Base-by-base conservation (phyloP, 2,329 filamentous ascomycete species). In the Aspergillus pseudoglaucus region DNA sequence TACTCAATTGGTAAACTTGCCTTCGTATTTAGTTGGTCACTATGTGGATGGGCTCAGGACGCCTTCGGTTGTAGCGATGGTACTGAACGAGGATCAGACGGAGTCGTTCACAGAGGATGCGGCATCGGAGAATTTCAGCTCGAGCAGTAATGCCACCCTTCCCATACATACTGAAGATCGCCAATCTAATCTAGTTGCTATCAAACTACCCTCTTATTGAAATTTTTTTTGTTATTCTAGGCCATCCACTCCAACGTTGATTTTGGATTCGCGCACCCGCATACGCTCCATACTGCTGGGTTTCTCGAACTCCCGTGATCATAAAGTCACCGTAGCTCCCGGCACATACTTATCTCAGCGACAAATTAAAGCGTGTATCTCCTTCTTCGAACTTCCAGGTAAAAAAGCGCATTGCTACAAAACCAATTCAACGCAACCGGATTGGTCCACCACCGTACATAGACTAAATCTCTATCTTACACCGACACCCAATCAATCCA, bases 181-280 rank as follows among this genome's bases (percentile, higher is more conserved):
- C 17, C 37, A 2, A 39, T 5, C 18, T 39, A 5, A 8, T 20
- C 15, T 39, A 2, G 10, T 18, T 18, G 8, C 15, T 4, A 37
- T 10, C 33, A 37, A 8, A 3, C 12, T 17, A 30, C n/a, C n/a
- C 33, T 37, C 33, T 8, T 37, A 18, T n/a, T 37, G n/a, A 37
- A n/a, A n/a, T n/a, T n/a, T n/a, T n/a, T n/a, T n/a, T n/a, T n/a
- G 32, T 18, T 33, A 40, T 45, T 42, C 43, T 32, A 37, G 35
- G 42, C 47, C 43, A 22, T 41, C 41, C 30, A 56, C 47, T 52
- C 54, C 53, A 65, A 70, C 62, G 66, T 70, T 67, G 56, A 60
- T 66, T 63, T 69, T 68, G 64, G 55, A 67, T 67, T 69, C 52
- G 41, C 49, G 60, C 22, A 62, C 66, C 62, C 63, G 62, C 62